A percentile compares a stretch with the other conserved stretches of the same genome.
Conservation (phyloP, 2,329 filamentous ascomycete species). For the Claviceps sp. region DNA sequence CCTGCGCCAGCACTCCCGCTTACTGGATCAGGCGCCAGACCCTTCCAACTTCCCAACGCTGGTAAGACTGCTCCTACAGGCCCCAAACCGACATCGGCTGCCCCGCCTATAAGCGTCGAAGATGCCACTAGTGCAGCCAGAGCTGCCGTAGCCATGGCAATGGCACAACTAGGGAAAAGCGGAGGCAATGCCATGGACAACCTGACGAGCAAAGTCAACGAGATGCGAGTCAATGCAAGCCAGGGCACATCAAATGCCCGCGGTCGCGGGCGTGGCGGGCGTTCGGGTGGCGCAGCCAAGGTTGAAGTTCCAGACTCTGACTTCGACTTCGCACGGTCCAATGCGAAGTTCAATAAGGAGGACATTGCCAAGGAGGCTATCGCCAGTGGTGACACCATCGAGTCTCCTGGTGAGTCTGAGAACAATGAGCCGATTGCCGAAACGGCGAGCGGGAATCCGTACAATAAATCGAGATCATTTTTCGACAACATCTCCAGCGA, state of each 20-base stretch:
- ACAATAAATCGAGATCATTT: conserved; percentile 84
- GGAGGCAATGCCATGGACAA: conserved; percentile 50
- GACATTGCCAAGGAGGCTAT: conserved; percentile 74
- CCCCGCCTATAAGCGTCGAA: conserved; percentile 31
- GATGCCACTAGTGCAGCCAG: conserved; percentile 63
- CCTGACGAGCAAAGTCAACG: conserved; percentile 59
- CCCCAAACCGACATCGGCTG: conserved; percentile 22
- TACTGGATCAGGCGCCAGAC: conserved; percentile 29
- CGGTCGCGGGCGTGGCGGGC: conserved; percentile 34
- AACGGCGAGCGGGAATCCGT: conserved; percentile 36
- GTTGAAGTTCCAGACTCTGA: conserved; percentile 83
- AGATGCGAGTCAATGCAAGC: conserved; percentile 56
- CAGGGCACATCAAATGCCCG: conserved; percentile 36
- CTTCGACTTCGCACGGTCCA: conserved; percentile 66
- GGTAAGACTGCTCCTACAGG: conserved; percentile 16
- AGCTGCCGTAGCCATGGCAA: conserved; percentile 66
- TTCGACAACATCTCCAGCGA: conserved; percentile 98
- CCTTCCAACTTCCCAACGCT: conserved; percentile 21
- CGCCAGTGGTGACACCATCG: conserved; percentile 54
- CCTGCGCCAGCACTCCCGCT: conserved; percentile 55
- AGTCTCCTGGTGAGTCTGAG: conserved; percentile 29
- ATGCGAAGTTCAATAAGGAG: conserved; percentile 35
- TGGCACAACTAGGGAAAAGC: conserved; percentile 50
- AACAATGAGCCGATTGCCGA: conserved; percentile 25
- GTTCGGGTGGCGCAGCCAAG: conserved; percentile 37